Evolutionary conservation across 2,329 filamentous ascomycete genomes (phyloP), one percentile per base, ranked within the genome.

Genomic region (Trichophyton rubrum): DNA sequence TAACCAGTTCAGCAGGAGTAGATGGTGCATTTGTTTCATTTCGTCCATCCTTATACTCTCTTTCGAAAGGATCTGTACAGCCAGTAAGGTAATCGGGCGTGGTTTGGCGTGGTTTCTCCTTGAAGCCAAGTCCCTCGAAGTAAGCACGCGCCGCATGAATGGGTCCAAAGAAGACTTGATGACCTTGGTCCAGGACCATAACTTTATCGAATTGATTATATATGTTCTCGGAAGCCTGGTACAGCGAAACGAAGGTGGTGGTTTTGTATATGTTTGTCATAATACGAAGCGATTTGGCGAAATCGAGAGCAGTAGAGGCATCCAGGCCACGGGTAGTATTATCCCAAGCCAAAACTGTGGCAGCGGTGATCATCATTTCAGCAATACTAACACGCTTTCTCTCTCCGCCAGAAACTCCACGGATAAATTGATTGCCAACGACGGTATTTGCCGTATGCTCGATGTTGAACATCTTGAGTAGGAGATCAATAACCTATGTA

Each of bases 401-500:
- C 74, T 92, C 89, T 60, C 86, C 88, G 63, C 88, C 90, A 53
- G 85, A 89, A 0, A 95, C 80, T 71, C 90, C 90, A 58, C 88
- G 85, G 20, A 93, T 81, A 64, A 92, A 90, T 0, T 84, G 82
- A 64, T 93, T 87, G 6, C 91, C 91, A 27, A 96, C 89, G 33
- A 92, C 84, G 0, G 91, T 96, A 70, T 90, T 82, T 58, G 84
- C 82, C 0, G 90, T 95, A 72, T 96, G 90, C 71, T 91, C 87
- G 59, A 96, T 95, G 70, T 92, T 93, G 79, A 96, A 95, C 88
- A 95, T 93, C 69, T 89, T 89, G 58, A 96, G 78, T 62, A 96
- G 79, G 68, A 86, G 82, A 17, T 83, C 80, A 63, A 91, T 77
- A 61, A 95, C 84, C 66, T 85, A 83, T 58, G 40, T 20, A 9